Percentiles rank a stretch among this genome's conserved stretches.
phyloP scores from a whole-genome alignment of 768 basidiomycete genomes.

The Steccherinum ochraceum region DNA sequence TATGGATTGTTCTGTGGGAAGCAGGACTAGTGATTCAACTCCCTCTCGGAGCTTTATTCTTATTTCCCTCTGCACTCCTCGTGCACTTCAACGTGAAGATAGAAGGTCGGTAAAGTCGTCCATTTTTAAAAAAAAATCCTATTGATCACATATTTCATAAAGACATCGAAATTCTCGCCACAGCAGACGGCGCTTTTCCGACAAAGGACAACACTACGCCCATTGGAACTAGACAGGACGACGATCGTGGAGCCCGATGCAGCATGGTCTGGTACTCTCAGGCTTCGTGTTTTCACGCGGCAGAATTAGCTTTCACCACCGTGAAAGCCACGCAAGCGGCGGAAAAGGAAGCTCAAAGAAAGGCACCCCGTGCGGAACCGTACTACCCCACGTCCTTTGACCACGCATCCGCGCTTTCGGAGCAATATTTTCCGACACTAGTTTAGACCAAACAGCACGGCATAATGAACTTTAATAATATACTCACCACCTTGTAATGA shows the following conservation, averaged over 20 bases:
- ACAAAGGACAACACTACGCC: not conserved
- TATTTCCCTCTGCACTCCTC: not conserved
- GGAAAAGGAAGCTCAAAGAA: not conserved
- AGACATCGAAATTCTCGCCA: not conserved
- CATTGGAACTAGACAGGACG: not conserved
- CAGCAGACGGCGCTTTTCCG: not conserved
- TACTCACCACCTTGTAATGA: too few relatives aligned
- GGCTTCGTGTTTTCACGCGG: not conserved
- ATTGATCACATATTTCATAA: not conserved
- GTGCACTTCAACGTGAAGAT: conserved; percentile 1
- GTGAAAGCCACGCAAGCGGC: not conserved
- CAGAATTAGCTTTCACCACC: not conserved
- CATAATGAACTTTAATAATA: too few relatives aligned
- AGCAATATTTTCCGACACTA: not conserved
- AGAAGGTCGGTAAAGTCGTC: not conserved
- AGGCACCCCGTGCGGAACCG: not conserved
- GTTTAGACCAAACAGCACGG: too few relatives aligned
- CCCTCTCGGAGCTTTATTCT: not conserved
- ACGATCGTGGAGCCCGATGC: not conserved
- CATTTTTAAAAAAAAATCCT: not conserved
- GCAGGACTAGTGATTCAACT: not conserved
- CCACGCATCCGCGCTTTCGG: not conserved
- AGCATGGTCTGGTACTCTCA: conserved; percentile 7
- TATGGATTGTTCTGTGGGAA: not conserved
- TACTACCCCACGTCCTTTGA: not conserved